Percentiles rank a stretch among this genome's conserved stretches.
Conservation (phyloP, 768 basidiomycete genomes). For the Lentinula boryana region DNA sequence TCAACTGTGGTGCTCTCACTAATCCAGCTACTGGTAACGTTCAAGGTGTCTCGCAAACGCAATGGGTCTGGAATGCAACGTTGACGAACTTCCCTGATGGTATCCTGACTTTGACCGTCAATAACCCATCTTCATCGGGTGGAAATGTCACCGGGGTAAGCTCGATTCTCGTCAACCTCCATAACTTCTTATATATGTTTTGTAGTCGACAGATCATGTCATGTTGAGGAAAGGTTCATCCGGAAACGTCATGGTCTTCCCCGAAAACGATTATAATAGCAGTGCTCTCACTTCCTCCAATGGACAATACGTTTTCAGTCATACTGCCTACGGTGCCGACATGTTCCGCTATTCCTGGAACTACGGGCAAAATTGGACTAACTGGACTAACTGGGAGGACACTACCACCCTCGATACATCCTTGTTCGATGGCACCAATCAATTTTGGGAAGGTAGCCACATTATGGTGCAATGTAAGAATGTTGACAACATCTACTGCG, state of each 20-base stretch:
- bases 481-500: constrained; percentile 21
- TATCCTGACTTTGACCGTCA: constrained; percentile 67
- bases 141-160: constrained; percentile 53
- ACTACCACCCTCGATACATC: constrained; percentile 54
- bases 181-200: constrained; percentile 28
- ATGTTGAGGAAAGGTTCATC: constrained; percentile 73
- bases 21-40: constrained; percentile 46
- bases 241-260: constrained; percentile 87
- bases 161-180: constrained; percentile 22
- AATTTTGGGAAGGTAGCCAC: constrained; percentile 81
- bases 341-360: constrained; percentile 83
- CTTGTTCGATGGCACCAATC: constrained; percentile 41
- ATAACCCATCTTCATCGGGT: constrained; percentile 42
- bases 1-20: constrained; percentile 43
- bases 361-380: constrained; percentile 80
- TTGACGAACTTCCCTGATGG: constrained; percentile 77
- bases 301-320: constrained; percentile 70
- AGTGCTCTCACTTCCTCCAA: constrained; percentile 50
- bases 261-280: constrained; percentile 70
- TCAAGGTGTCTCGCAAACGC: constrained; percentile 48
- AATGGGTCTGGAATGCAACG: constrained; percentile 72
- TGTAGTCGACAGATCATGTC: constrained; percentile 72
- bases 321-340: constrained; percentile 83
- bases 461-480: constrained; percentile 83
- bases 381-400: constrained; percentile 77